Conservation (phyloP, 805 yeast species). For the Candida manassasensis region DNA sequence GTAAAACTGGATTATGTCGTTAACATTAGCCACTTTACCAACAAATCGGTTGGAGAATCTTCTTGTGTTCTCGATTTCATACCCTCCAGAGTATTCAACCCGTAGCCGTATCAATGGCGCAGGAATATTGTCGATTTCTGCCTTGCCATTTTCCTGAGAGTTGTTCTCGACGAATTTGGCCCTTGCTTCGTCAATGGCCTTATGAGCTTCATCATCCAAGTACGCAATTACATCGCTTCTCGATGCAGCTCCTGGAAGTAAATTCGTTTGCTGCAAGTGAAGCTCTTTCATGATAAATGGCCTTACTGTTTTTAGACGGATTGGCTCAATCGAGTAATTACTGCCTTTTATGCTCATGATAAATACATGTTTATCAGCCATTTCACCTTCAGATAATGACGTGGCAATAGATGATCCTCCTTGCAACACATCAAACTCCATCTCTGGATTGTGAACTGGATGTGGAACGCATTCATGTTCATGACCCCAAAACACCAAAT, state of each 20-base stretch:
- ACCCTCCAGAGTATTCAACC: constrained; percentile 88
- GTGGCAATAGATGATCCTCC: constrained; percentile 96
- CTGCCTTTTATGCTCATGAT: constrained; percentile 60
- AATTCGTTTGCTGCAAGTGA: constrained; percentile 45
- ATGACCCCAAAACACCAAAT: constrained; percentile 93
- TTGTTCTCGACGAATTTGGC: constrained; percentile 40
- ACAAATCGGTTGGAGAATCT: constrained; percentile 87
- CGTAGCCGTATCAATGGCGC: constrained; percentile 77
- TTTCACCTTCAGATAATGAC: constrained; percentile 80
- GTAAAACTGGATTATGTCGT: constrained; percentile 73
- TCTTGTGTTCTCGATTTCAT: constrained; percentile 85
- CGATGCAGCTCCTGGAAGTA: constrained; percentile 58
- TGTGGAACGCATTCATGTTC: constrained; percentile 90
- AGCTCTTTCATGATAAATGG: constrained; percentile 78
- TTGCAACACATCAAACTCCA: constrained; percentile 74
- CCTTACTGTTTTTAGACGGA: constrained; percentile 66
- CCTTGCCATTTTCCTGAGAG: constrained; percentile 22
- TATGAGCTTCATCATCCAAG: constrained; percentile 60
- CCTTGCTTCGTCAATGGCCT: constrained; percentile 57
- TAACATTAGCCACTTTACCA: constrained; percentile 86
- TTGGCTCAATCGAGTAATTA: constrained; percentile 52
- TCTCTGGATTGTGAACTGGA: constrained; percentile 53
- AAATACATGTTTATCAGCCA: constrained; percentile 68
- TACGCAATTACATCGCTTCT: constrained; percentile 57
- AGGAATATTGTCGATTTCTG: constrained; percentile 38